Evolutionary conservation across 108 stramenopile species (phyloP).

Genomic region (Schizochytrium sp.): DNA sequence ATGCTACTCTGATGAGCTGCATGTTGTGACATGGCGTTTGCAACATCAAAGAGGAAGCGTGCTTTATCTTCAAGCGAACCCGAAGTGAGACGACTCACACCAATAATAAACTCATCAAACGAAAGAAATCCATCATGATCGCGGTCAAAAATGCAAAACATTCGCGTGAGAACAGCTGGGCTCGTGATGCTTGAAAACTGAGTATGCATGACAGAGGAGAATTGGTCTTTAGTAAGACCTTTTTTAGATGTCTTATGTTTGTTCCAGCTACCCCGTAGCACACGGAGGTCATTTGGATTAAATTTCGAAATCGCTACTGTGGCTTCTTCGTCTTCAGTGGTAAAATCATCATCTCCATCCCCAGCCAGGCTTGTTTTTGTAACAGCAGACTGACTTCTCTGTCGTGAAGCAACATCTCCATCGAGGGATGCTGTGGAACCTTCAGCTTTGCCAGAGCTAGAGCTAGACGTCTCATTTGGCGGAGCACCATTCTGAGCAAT

Average conservation of each 20-base stretch:
- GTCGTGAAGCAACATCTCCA: too few species aligned
- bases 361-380: too few species aligned
- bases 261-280: conserved; percentile 2
- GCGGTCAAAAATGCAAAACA: conserved; percentile 51
- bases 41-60: conserved; percentile 60
- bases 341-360: not conserved
- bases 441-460: too few species aligned
- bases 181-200: conserved; percentile 35
- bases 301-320: not conserved
- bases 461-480: too few species aligned
- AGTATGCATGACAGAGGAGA: conserved; percentile 32
- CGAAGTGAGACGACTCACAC: conserved; percentile 1
- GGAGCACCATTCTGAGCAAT: too few species aligned
- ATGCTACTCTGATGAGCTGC: not conserved
- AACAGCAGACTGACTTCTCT: too few species aligned
- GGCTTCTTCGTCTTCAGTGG: conserved; percentile 25
- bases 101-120: conserved; percentile 58
- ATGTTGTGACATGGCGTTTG: not conserved
- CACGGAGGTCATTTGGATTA: not conserved
- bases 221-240: conserved; percentile 33
- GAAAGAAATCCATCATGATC: not conserved
- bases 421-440: too few species aligned
- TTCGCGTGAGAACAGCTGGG: conserved; percentile 21
- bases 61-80: conserved; percentile 5
- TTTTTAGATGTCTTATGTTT: not conserved